Evolutionary conservation across 192 early-diverging fungal species (phyloP), one percentile per base, ranked within the genome.

Genomic region (Umbelopsis sp.): DNA sequence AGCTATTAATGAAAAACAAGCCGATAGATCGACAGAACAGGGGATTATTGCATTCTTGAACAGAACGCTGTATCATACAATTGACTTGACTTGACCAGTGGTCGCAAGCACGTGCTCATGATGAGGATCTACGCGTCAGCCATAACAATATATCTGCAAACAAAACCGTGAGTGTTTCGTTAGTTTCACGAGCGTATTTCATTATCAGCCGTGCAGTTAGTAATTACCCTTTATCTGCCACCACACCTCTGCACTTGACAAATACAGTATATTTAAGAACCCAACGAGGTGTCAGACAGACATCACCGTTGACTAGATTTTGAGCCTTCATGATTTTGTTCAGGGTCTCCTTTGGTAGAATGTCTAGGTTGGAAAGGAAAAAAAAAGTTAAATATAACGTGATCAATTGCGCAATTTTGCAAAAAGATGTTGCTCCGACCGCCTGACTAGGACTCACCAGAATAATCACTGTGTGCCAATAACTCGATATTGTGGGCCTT

Each of bases 181-280:
- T 49, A 49, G 47, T 49, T 5, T 17, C 0, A 5, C 20, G 5
- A 4, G n/a, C 45, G 11, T 16, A 49, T 49, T 49, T 21, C 38
- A 41, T 41, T 41, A 7, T n/a, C 17, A 16, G n/a, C n/a, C n/a
- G 20, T 49, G 16, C 0, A 17, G 6, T 49, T n/a, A 49, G n/a
- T n/a, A 45, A 71, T 75, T 77, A 86, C 77, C 85, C 85, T 70
- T 86, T 86, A 45, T 84, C 81, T 7, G 85, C 72, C 29, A 86
- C 72, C 2, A 86, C 68, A 36, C 85, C 83, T 31, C 85, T 75
- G 45, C 69, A 31, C 11, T 75, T 77, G 21, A 82, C 78, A 54
- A 84, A 81, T n/a, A 79, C 78, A 62, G 81, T 74, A 59, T 86
- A 86, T 69, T 86, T 86, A 56, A 86, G 75, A 25, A 86, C 82